Conservation (phyloP, 2,329 filamentous ascomycete species). For the Reticulascus tulasneorum region DNA sequence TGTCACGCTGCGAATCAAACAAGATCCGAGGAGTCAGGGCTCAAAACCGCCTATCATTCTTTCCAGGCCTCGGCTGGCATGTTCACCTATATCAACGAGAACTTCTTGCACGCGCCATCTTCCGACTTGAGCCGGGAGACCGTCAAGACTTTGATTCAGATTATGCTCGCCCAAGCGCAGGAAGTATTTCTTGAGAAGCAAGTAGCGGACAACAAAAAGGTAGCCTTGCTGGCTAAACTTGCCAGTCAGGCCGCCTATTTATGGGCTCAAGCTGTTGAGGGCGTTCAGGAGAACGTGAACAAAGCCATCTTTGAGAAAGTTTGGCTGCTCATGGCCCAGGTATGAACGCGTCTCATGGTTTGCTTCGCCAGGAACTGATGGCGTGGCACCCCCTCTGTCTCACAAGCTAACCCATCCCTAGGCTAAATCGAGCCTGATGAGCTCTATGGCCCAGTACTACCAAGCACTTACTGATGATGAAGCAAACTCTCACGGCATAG, state of each 20-base stretch:
- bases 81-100: conserved; percentile 99
- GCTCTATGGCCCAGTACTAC: conserved; percentile 86
- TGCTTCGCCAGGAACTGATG: background rate
- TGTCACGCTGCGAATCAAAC: conserved; percentile 94
- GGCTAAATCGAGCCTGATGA: conserved; percentile 78
- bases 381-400: background rate
- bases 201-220: conserved; percentile 86
- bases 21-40: conserved; percentile 81
- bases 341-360: conserved; percentile 31
- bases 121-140: conserved; percentile 95
- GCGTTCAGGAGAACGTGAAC: conserved; percentile 85
- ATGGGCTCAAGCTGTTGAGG: conserved; percentile 83
- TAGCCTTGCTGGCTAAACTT: conserved; percentile 85
- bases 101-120: conserved; percentile 94
- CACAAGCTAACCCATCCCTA: conserved; percentile 25
- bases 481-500: conserved; percentile 78
- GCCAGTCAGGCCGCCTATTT: conserved; percentile 86
- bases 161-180: conserved; percentile 93
- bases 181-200: conserved; percentile 98
- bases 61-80: conserved; percentile 98
- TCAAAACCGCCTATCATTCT: conserved; percentile 96
- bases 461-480: conserved; percentile 90
- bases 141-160: conserved; percentile 86
- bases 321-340: conserved; percentile 80
- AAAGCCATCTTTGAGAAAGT: conserved; percentile 92